Percentiles rank a stretch among this genome's conserved stretches.
These are phyloP conservation scores for Smittium culicis DNA, from an alignment of 371 early-diverging fungal species.

Conservation along the genomic window DNA sequence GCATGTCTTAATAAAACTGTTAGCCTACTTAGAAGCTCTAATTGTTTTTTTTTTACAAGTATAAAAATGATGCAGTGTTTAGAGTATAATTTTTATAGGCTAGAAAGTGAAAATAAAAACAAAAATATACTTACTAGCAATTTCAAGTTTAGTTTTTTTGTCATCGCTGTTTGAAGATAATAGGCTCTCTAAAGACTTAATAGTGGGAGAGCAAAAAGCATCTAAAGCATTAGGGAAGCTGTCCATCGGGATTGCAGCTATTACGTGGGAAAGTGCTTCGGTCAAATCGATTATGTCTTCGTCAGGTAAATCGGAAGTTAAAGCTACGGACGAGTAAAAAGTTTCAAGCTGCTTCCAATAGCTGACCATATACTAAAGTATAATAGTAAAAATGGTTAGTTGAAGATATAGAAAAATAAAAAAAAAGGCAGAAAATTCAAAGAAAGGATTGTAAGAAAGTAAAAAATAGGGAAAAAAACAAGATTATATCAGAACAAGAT, in stretches of 20 bases:
- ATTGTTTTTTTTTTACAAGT: no score
- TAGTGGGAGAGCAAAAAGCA: conserved; percentile 69
- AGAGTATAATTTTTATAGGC: no score
- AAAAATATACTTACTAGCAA: conserved; percentile 20
- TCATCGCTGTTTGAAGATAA: conserved; percentile 16
- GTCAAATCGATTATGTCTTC: conserved; percentile 68
- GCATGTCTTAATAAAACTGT: conserved; percentile 25
- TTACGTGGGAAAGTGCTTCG: conserved; percentile 75
- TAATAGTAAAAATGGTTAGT: not conserved
- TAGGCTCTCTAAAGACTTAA: conserved; percentile 44
- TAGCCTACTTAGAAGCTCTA: not conserved
- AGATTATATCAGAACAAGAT: conserved; percentile 50
- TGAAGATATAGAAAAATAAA: not conserved
- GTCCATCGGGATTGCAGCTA: conserved; percentile 52
- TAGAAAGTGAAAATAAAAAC: no score
- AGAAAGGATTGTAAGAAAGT: conserved; percentile 22
- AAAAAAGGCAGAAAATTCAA: conserved; percentile 20
- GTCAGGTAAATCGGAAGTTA: conserved; percentile 36
- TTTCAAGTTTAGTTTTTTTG: conserved; percentile 16
- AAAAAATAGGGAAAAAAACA: conserved; percentile 38
- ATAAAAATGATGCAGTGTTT: no score
- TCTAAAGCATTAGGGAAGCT: conserved; percentile 52
- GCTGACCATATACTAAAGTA: not conserved
- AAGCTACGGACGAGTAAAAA: conserved; percentile 9
- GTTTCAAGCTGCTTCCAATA: conserved; percentile 5